Percentiles rank a stretch among this genome's conserved stretches.
These are phyloP conservation scores for Bretziella fagacearum DNA, from an alignment of 2,329 filamentous ascomycete genomes.

Conservation along the genomic window DNA sequence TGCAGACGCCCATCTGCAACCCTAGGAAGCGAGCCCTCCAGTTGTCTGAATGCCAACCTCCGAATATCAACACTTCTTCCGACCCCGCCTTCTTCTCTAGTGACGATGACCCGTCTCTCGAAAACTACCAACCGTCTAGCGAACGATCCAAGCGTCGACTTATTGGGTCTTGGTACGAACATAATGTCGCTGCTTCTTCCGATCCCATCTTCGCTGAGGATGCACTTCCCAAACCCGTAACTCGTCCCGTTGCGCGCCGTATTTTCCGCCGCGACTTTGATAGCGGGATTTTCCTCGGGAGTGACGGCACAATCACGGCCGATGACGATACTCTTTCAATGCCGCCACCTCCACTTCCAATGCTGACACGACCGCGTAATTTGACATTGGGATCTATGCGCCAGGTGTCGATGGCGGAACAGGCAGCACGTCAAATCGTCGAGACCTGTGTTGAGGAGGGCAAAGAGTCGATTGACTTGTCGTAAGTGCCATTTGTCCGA, in stretches of 20 bases:
- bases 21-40: constrained; percentile 25
- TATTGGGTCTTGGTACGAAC: constrained; percentile 51
- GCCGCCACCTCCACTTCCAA: constrained; percentile 4
- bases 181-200: constrained; percentile 28
- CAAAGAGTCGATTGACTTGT: constrained; percentile 43
- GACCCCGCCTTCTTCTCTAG: constrained; percentile 56
- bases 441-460: constrained; percentile 39
- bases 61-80: constrained; percentile 42
- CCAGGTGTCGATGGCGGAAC: constrained; percentile 26
- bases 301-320: constrained; percentile 21
- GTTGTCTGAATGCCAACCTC: constrained; percentile 19
- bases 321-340: constrained; percentile 5
- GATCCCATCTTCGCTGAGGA: constrained; percentile 31
- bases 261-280: constrained; percentile 43
- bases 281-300: constrained; percentile 53
- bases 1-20: constrained; percentile 20
- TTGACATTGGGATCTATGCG: constrained; percentile 8
- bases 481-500: constrained; percentile 27
- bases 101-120: constrained; percentile 50
- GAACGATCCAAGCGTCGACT: constrained; percentile 44
- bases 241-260: constrained; percentile 28
- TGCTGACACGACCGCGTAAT: neutral
- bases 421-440: constrained; percentile 30
- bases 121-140: constrained; percentile 38
- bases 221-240: constrained; percentile 18